These are phyloP conservation scores for Cladosporium sp. DNA, from an alignment of 2,329 filamentous ascomycete genomes.

Conservation along the genomic window DNA sequence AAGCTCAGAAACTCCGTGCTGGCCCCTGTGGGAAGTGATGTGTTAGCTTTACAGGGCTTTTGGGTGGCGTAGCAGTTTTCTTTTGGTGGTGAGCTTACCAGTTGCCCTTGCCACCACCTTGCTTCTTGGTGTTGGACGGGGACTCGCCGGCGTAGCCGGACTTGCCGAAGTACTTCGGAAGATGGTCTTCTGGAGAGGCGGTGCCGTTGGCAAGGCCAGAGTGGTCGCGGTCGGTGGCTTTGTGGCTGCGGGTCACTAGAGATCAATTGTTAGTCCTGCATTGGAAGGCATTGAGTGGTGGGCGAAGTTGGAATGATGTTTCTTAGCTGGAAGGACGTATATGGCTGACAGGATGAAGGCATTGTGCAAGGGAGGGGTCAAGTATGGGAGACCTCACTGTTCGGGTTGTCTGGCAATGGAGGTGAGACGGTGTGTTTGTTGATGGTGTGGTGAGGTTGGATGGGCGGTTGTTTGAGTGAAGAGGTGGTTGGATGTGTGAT, in stretches of 20 bases:
- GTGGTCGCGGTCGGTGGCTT: slow-evolving; percentile 90
- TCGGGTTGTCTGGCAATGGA: background rate
- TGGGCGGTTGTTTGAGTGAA: background rate
- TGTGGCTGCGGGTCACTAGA: slow-evolving; percentile 97
- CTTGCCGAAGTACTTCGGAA: slow-evolving; percentile 93
- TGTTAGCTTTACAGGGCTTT: slow-evolving; percentile 6
- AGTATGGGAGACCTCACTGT: slow-evolving; percentile 3
- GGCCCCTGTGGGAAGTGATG: slow-evolving; percentile 59
- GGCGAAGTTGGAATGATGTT: background rate
- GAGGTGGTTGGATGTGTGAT: background rate
- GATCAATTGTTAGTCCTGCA: background rate
- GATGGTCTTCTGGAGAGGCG: slow-evolving; percentile 62
- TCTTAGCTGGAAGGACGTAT: background rate
- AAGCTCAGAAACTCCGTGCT: slow-evolving; percentile 69
- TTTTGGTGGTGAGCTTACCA: slow-evolving; percentile 59
- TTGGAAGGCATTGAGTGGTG: background rate
- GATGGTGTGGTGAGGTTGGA: background rate
- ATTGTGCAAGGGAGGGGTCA: slow-evolving; percentile 4
- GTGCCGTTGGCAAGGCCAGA: slow-evolving; percentile 71
- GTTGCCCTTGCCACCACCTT: slow-evolving; percentile 86
- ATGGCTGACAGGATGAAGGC: background rate
- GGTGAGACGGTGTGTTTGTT: background rate
- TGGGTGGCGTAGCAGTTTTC: too few relatives aligned
- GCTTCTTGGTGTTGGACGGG: slow-evolving; percentile 95
- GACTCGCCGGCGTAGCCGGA: slow-evolving; percentile 72